Percentiles rank a stretch among this genome's conserved stretches.
These are phyloP conservation scores for Cnidoscolus chayamansa DNA, from an alignment of 441 rosid genomes.

Conservation along the genomic window DNA sequence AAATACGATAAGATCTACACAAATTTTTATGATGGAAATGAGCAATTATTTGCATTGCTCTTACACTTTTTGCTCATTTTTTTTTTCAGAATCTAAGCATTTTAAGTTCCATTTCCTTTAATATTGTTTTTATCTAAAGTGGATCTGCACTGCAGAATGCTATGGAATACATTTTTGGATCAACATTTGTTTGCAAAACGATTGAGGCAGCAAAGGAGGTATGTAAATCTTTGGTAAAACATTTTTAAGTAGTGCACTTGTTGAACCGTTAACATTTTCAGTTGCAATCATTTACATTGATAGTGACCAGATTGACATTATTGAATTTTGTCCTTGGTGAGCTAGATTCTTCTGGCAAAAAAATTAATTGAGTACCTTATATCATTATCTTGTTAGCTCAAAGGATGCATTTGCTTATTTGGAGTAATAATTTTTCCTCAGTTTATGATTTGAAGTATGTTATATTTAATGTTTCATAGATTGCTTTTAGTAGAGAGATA, in stretches of 20 bases:
- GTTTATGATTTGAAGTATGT: neutral
- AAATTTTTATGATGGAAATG: neutral
- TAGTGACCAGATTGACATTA: neutral
- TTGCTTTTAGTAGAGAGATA: conserved; percentile 71
- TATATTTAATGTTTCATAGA: conserved; percentile 39
- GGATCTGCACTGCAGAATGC: conserved; percentile 61
- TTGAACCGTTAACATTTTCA: neutral
- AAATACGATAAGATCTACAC: neutral
- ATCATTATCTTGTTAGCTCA: too few species aligned
- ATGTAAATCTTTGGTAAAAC: conserved; percentile 14
- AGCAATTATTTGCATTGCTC: neutral
- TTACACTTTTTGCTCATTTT: neutral
- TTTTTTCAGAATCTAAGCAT: conserved; percentile 11
- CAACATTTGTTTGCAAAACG: conserved; percentile 88
- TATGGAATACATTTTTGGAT: conserved; percentile 94
- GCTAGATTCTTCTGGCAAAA: neutral
- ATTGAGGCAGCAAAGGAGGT: conserved; percentile 92
- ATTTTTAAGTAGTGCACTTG: neutral
- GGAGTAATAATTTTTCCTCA: too few species aligned
- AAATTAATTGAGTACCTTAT: neutral
- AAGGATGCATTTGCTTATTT: too few species aligned
- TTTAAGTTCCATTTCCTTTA: conserved; percentile 2
- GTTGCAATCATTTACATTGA: neutral
- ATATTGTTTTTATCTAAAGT: conserved; percentile 19
- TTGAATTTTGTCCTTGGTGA: neutral